Evolutionary conservation across 2,329 filamentous ascomycete genomes (phyloP), one percentile per base, ranked within the genome.

Genomic region (Ophiocordyceps camponoti-leonardi): DNA sequence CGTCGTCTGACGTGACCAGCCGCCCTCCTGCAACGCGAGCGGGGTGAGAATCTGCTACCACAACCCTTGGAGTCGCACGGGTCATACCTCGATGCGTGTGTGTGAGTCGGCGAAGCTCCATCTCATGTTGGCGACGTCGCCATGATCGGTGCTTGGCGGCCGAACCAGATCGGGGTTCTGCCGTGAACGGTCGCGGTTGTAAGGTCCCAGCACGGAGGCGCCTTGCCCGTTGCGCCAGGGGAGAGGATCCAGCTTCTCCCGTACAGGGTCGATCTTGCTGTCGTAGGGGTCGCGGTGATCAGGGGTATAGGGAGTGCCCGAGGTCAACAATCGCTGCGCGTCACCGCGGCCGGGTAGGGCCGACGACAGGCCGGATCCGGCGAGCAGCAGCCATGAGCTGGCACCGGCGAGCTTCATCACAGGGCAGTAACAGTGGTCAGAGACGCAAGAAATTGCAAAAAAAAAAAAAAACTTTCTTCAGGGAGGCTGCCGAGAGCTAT

Each of bases 1-100:
- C 4, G 79, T 84, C 1, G 81, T 86, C 60, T 86, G 79, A 22
- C 82, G 71, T 1, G 82, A 83, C 83, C 83, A 87, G 45, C 83
- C 81, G 43, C 79, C 81, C 60, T 86, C 81, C 69, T 85, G 46
- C 39, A 40, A 5, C 19, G 6, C 19, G 16, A 4, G 5, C n/a
- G 10, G 10, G 5, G 40, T 55, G 10, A 54, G 47, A 6, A 23
- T 28, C n/a, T 41, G 23, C 12, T 4, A 28, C n/a, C 6, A 8
- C 35, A 7, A 6, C n/a, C 10, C 7, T n/a, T 11, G 6, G n/a
- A n/a, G 8, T 26, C 23, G n/a, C 18, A 18, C 35, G 11, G 20
- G 20, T 48, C 65, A 52, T 53, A 76, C 75, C 67, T 79, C 75
- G 44, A 80, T 80, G 33, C 76, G 66, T 13, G 76, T 68, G 54